Evolutionary conservation across 2,329 filamentous ascomycete genomes (phyloP).

Genomic region (Trichoderma oligosporum): DNA sequence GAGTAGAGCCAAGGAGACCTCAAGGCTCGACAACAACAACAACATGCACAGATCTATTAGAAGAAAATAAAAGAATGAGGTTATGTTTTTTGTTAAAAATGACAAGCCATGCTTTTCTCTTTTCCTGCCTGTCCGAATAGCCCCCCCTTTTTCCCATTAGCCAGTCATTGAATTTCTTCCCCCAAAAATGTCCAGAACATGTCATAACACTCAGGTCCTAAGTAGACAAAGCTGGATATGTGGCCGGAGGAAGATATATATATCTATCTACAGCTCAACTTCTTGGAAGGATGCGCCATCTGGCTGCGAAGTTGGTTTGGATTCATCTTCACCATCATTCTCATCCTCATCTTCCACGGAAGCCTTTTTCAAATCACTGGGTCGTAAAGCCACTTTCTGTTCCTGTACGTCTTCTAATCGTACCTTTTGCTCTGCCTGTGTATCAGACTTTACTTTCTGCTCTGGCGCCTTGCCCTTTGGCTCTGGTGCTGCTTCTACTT

Average conservation of each 20-base stretch:
- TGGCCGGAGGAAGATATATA: not conserved
- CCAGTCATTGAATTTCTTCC: not conserved
- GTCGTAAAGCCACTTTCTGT: slow-evolving; percentile 51
- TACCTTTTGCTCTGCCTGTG: slow-evolving; percentile 53
- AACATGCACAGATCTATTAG: not conserved
- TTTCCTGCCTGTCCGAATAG: not conserved
- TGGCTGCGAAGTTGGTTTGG: slow-evolving; percentile 46
- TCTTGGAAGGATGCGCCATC: slow-evolving; percentile 62
- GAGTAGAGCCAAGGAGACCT: too few relatives aligned
- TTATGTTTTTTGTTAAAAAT: not conserved
- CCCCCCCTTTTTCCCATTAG: not conserved
- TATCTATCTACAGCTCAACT: slow-evolving; percentile 49
- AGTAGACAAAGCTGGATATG: not conserved
- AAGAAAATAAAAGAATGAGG: not conserved
- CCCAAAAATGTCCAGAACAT: not conserved
- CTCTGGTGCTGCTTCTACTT: slow-evolving; percentile 28
- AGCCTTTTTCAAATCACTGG: slow-evolving; percentile 31
- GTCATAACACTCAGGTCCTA: too few relatives aligned
- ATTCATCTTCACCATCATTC: slow-evolving; percentile 33
- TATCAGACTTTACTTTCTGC: slow-evolving; percentile 34
- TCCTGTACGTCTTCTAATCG: slow-evolving; percentile 53
- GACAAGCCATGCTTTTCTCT: slow-evolving; percentile 5
- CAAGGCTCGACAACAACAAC: too few relatives aligned
- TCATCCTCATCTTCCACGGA: slow-evolving; percentile 21
- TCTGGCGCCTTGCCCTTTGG: slow-evolving; percentile 26